Base-by-base conservation (phyloP, 1,284 basidiomycete species). In the Cryptococcus neoformans region DNA sequence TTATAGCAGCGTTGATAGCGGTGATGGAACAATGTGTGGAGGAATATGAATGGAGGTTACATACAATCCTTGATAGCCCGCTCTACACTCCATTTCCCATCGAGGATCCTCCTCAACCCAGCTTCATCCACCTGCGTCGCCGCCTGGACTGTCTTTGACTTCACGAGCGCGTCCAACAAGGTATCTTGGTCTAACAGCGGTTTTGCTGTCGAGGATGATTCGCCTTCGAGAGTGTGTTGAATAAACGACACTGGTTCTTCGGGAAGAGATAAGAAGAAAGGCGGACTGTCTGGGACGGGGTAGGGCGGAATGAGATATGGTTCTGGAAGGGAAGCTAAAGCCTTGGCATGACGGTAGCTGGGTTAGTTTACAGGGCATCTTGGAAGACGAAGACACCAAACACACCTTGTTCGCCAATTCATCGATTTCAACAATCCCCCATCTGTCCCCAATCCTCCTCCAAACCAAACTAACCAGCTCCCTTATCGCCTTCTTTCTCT, bases 51-150 rank as follows among this genome's bases (percentile, higher is more conserved):
- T 3, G n/a, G 28, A 41, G 21, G 39, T 14, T 0, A 73, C 87
- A 81, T 73, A 92, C 91, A 87, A 55, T 89, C 85, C 63, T 79
- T 83, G 49, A 92, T 77, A 36, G 90, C 89, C n/a, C 78, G 75
- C 56, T 90, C 85, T 11, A 88, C 82, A 4, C 85, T 85, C 92
- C 92, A 95, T 39, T 78, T 79, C 1, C 68, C 66, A 1, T 81
- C 80, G 34, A 92, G 77, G 48, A 83, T 79, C 49, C 80, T 80
- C 37, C 81, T 63, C 42, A 93, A 75, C 2, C 75, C 75, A 49
- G 84, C 78, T 52, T 80, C 78, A 63, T 89, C 85, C 51, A 88
- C 74, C 17, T 85, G 84, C 8, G 85, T 86, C 2, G 84, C 83
- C 49, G 83, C 81, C 60, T 87, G 86, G 1, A 89, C 81, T 40